Evolutionary conservation across 345 rosid species (phyloP).

Genomic region (Lepidium didymum): DNA sequence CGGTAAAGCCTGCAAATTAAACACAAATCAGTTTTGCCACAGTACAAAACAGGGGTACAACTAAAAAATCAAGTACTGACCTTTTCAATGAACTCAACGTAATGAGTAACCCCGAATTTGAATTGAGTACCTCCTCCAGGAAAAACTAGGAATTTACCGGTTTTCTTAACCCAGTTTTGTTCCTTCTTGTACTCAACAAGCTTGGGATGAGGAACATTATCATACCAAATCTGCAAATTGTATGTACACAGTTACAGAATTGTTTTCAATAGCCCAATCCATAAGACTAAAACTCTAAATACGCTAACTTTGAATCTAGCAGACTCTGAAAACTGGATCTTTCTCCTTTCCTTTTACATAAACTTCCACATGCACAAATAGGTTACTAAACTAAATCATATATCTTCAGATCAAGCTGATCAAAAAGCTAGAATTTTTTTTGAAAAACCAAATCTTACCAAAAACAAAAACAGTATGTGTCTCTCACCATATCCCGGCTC

Average conservation of each 20-base stretch:
- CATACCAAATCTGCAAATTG: constrained; percentile 58
- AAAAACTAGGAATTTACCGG: constrained; percentile 58
- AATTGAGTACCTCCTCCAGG: constrained; percentile 98
- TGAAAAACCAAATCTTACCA: constrained; percentile 37
- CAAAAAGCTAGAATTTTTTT: neutral
- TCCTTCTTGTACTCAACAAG: constrained; percentile 95
- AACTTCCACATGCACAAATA: neutral
- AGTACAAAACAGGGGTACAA: neutral
- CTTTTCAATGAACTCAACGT: constrained; percentile 57
- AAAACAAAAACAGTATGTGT: constrained; percentile 35
- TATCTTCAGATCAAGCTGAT: constrained; percentile 5
- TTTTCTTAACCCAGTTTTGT: constrained; percentile 79
- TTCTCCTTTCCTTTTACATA: neutral
- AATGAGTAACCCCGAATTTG: constrained; percentile 66
- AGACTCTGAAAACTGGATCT: neutral
- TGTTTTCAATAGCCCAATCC: neutral
- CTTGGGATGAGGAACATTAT: constrained; percentile 89
- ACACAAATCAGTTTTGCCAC: neutral
- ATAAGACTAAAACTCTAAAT: neutral
- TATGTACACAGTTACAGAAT: neutral
- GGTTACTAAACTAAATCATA: neutral
- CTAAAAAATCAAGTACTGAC: constrained; percentile 22
- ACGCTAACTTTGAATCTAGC: neutral
- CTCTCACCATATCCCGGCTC: constrained; percentile 99
- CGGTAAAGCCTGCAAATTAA: constrained; percentile 51